Percentiles rank a stretch among this genome's conserved stretches.
Conservation (phyloP, 768 basidiomycete genomes). For the Lentinula sp. region DNA sequence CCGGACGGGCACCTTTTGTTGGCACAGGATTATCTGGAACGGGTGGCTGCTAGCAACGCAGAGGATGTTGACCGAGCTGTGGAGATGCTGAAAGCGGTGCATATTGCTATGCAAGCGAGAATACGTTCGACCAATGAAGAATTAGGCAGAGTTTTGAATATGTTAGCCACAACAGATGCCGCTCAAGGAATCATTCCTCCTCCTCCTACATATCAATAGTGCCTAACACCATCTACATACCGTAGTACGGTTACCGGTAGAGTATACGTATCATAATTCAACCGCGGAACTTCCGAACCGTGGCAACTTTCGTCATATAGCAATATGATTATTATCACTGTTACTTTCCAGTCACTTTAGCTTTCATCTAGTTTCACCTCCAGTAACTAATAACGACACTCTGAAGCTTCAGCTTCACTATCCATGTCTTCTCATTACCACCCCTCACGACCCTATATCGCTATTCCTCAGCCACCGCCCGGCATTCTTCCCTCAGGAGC, state of each 20-base stretch:
- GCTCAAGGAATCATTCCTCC: no score
- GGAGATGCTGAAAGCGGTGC: conserved; percentile 52
- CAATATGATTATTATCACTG: background rate
- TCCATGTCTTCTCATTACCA: background rate
- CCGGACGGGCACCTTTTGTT: conserved; percentile 61
- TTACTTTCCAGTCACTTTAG: background rate
- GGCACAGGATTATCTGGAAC: conserved; percentile 69
- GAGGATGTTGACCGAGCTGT: conserved; percentile 74
- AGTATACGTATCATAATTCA: background rate
- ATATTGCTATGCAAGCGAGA: background rate
- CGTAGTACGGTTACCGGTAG: no score
- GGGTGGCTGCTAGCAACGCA: conserved; percentile 71
- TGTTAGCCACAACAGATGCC: no score
- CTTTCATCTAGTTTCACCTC: background rate
- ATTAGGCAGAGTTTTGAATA: background rate
- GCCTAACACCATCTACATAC: no score
- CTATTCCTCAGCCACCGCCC: background rate
- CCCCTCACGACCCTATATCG: background rate
- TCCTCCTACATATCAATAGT: no score
- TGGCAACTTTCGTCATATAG: background rate
- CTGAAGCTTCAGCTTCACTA: background rate
- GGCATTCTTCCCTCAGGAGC: conserved; percentile 32
- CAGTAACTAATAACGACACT: no score
- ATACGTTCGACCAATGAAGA: background rate
- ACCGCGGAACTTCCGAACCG: background rate